Evolutionary conservation across 2,329 filamentous ascomycete genomes (phyloP), one percentile per base, ranked within the genome.

Genomic region (Lecanoromycetidae sp.): DNA sequence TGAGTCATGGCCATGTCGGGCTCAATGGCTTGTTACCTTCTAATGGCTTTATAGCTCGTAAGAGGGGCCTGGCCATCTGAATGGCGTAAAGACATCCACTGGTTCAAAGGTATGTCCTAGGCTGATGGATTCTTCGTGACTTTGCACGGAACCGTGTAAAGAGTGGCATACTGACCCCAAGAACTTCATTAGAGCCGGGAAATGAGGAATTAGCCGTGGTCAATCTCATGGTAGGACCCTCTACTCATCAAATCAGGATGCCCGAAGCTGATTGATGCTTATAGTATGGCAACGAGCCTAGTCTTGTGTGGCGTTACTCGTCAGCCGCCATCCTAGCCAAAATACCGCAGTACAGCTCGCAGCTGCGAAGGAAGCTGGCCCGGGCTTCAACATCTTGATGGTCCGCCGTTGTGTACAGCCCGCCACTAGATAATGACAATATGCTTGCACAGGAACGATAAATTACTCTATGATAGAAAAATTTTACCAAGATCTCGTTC

Each of bases 31-130:
- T n/a, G n/a, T n/a, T n/a, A n/a, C n/a, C n/a, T n/a, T 33, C 5
- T 5, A 33, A 33, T 12, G 5, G 30, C 17, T 12, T 15, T 12
- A 36, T 33, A 44, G 41, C 25, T 36, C 12, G 45, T 38, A n/a
- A 34, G 34, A 25, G 20, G 34, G 8, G 13, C 13, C 25, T 48
- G 45, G 45, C 15, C 15, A n/a, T 42, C 34, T 9, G n/a, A 26
- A 9, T 35, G 27, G 45, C 23, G 27, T 7, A 35, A 25, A 6
- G 26, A 47, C 15, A 48, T 48, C 20, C 19, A 19, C 17, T 48
- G 45, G 45, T 35, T 48, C 37, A 35, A 35, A 20, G 23, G 5
- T n/a, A n/a, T n/a, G n/a, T n/a, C n/a, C n/a, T n/a, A n/a, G n/a
- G n/a, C n/a, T n/a, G n/a, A n/a, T n/a, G n/a, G n/a, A n/a, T n/a